Conservation (phyloP, 2,329 filamentous ascomycete species). For the Lomentospora prolificans region DNA sequence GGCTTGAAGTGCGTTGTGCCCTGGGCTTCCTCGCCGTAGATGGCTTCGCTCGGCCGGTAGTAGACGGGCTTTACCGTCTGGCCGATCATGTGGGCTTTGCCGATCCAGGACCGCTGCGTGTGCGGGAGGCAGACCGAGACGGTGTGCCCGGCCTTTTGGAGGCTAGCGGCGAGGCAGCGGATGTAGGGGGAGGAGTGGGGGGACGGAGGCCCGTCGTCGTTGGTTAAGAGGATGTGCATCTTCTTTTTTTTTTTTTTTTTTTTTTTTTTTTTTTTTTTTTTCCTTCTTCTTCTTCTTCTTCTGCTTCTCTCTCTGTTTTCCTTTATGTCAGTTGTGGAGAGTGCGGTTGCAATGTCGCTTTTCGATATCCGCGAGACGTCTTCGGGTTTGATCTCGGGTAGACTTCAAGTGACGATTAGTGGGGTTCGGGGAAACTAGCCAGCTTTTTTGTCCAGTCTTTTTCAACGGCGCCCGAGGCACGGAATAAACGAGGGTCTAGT, state of each 20-base stretch:
- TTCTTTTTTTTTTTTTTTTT: constrained; percentile 12
- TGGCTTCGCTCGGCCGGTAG: constrained; percentile 52
- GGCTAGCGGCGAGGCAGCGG: constrained; percentile 60
- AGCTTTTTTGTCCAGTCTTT: too few relatives aligned
- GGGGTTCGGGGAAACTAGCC: not conserved
- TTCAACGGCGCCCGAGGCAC: too few relatives aligned
- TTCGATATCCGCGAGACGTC: not conserved
- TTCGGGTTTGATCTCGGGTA: too few relatives aligned
- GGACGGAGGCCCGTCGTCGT: constrained; percentile 75
- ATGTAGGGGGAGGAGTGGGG: constrained; percentile 72
- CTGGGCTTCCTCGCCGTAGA: constrained; percentile 37
- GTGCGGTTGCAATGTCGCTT: not conserved
- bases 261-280: not conserved
- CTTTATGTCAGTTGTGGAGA: too few relatives aligned
- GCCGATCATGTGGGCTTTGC: constrained; percentile 93
- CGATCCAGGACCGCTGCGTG: constrained; percentile 93
- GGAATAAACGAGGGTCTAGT: not conserved
- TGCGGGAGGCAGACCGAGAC: constrained; percentile 89
- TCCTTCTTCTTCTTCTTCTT: too few relatives aligned
- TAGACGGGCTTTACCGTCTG: constrained; percentile 77
- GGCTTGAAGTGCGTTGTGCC: constrained; percentile 53
- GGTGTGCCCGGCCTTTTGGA: constrained; percentile 67
- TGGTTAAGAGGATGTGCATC: constrained; percentile 59
- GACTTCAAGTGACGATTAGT: not conserved
- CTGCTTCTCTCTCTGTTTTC: too few relatives aligned